Conservation (phyloP, 257 asterid genomes). For the Perilla frutescens region DNA sequence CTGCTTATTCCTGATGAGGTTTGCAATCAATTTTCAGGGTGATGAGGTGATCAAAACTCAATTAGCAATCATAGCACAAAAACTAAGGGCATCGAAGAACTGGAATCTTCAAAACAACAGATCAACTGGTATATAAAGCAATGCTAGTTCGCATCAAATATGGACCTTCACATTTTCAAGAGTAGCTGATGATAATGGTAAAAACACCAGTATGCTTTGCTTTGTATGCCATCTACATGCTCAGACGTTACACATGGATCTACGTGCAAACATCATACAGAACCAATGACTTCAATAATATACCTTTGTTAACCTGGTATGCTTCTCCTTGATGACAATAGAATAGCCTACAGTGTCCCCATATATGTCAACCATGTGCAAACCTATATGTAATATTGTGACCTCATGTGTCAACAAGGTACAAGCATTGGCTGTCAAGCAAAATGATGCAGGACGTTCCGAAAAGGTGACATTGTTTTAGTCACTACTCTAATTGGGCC, state of each 20-base stretch:
- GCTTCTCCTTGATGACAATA: not conserved
- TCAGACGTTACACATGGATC: slow-evolving; percentile 18
- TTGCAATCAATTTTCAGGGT: slow-evolving; percentile 32
- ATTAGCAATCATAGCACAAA: slow-evolving; percentile 26
- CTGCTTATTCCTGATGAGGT: slow-evolving; percentile 61
- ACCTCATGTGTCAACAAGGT: not conserved
- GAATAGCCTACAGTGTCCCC: slow-evolving; percentile 9
- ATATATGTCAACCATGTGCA: slow-evolving; percentile 2
- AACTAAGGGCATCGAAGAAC: slow-evolving; percentile 1
- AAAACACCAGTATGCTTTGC: not conserved
- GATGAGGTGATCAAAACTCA: slow-evolving; percentile 16
- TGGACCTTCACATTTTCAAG: slow-evolving; percentile 13
- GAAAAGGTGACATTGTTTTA: not conserved
- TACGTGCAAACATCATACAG: slow-evolving; percentile 10
- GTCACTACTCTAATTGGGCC: slow-evolving; percentile 7
- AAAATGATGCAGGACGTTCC: slow-evolving; percentile 5
- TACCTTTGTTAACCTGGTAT: not conserved
- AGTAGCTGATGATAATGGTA: not conserved
- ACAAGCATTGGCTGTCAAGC: slow-evolving; percentile 13
- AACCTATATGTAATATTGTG: slow-evolving; percentile 1
- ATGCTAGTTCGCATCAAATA: not conserved
- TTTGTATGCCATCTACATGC: not conserved
- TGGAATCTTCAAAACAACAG: slow-evolving; percentile 5
- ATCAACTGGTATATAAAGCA: not conserved
- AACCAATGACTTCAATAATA: not conserved